phyloP scores from a whole-genome alignment of 163 green algal species.

The Scenedesmus sp. region DNA sequence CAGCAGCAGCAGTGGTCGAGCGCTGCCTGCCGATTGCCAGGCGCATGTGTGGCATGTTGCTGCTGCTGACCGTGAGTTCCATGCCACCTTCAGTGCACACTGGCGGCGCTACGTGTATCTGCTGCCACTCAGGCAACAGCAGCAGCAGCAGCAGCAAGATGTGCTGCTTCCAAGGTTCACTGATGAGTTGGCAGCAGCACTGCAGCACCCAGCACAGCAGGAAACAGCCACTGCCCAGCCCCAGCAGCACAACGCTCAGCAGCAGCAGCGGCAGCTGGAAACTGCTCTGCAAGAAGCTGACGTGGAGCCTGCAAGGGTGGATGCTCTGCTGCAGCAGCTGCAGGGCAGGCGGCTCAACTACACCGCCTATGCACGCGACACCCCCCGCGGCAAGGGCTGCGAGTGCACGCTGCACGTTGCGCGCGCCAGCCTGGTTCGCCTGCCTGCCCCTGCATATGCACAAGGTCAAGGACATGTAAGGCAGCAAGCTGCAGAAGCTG shows the following conservation, averaged over 20 bases:
- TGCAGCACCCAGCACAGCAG: constrained; percentile 27
- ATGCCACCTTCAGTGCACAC: constrained; percentile 71
- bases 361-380: constrained; percentile 31
- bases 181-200: constrained; percentile 28
- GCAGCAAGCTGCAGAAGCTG: neutral
- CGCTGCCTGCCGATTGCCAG: constrained; percentile 1
- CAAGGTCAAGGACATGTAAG: neutral
- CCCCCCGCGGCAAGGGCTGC: constrained; percentile 13
- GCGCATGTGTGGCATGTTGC: constrained; percentile 41
- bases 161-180: neutral
- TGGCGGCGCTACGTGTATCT: constrained; percentile 82
- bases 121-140: constrained; percentile 57
- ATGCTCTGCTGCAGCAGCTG: constrained; percentile 66
- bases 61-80: constrained; percentile 65
- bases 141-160: neutral
- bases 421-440: constrained; percentile 31
- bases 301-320: constrained; percentile 30
- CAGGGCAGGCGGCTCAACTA: constrained; percentile 27
- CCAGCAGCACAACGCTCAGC: neutral
- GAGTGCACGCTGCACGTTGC: constrained; percentile 34
- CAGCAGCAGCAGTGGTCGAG: constrained; percentile 15
- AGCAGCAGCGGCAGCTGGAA: constrained; percentile 9
- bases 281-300: constrained; percentile 5
- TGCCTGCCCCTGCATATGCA: neutral
- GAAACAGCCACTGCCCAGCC: neutral